These are phyloP conservation scores for Knoxia roxburghii DNA, from an alignment of 257 asterid species.

Conservation along the genomic window DNA sequence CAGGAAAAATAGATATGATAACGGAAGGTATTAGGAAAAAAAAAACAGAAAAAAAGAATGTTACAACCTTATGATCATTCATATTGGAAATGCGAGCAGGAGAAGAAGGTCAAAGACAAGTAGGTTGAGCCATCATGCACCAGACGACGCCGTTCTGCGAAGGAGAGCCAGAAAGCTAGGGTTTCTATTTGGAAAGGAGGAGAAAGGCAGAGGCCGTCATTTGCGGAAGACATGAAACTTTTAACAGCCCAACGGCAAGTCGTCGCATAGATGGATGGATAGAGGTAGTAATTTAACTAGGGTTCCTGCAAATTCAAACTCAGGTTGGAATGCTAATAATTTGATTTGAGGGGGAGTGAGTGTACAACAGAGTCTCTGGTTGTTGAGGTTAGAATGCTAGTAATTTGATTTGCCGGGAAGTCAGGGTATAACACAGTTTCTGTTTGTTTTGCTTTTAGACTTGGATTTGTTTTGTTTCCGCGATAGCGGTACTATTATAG, in stretches of 20 bases:
- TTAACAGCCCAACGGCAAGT: neutral
- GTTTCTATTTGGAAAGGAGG: neutral
- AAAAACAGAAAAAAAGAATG: neutral
- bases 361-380: too few relatives aligned
- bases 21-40: too few relatives aligned
- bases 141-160: neutral
- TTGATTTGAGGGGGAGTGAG: too few relatives aligned
- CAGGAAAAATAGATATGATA: neutral
- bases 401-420: too few relatives aligned
- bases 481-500: too few relatives aligned
- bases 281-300: neutral
- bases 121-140: slow-evolving; percentile 4
- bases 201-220: neutral
- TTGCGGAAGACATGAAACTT: slow-evolving; percentile 9
- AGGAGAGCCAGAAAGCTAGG: neutral
- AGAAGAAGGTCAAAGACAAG: neutral
- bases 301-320: neutral
- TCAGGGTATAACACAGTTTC: too few relatives aligned
- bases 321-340: neutral
- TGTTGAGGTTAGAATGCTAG: too few relatives aligned
- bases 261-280: neutral
- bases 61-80: slow-evolving; percentile 17
- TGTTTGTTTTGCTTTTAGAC: too few relatives aligned
- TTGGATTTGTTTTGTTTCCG: too few relatives aligned
- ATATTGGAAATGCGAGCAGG: slow-evolving; percentile 4